A percentile compares a stretch with the other conserved stretches of the same genome.
These are phyloP conservation scores for Sporothrix luriei DNA, from an alignment of 2,329 filamentous ascomycete species.

Conservation along the genomic window DNA sequence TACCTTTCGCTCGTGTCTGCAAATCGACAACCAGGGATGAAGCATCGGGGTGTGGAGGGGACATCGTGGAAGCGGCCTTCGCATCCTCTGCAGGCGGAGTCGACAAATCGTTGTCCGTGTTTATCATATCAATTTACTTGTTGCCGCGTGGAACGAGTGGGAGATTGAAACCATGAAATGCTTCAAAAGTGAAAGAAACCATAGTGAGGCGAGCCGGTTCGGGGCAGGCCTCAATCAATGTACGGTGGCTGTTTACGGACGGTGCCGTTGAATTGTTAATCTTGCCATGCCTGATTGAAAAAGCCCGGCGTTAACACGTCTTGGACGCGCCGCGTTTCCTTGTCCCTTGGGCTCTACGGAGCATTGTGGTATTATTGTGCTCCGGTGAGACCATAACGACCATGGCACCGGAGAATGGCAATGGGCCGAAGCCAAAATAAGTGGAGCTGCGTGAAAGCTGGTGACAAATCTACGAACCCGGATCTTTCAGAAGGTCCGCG, in stretches of 20 bases:
- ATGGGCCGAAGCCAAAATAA: conserved; percentile 1
- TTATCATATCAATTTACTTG: neutral
- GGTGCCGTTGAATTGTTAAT: neutral
- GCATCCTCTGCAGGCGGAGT: neutral
- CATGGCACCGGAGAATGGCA: neutral
- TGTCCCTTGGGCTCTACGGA: neutral
- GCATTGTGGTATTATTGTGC: neutral
- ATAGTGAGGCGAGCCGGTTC: neutral
- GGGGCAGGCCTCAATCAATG: neutral
- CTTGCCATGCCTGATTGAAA: neutral
- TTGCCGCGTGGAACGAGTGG: neutral
- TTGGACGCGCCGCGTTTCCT: neutral
- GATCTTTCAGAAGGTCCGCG: conserved; percentile 12
- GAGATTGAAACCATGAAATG: neutral
- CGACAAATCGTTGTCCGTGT: neutral
- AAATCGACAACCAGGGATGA: neutral
- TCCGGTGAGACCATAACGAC: neutral
- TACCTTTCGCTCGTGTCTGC: neutral
- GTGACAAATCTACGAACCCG: conserved; percentile 13
- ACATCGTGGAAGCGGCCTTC: neutral
- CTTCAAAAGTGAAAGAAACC: neutral
- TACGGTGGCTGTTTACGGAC: neutral
- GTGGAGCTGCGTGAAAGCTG: conserved; percentile 8
- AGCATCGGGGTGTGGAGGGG: neutral
- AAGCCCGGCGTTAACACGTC: neutral